Evolutionary conservation across 139 green algal species (phyloP).

Genomic region (Chlamydomonas applanata): DNA sequence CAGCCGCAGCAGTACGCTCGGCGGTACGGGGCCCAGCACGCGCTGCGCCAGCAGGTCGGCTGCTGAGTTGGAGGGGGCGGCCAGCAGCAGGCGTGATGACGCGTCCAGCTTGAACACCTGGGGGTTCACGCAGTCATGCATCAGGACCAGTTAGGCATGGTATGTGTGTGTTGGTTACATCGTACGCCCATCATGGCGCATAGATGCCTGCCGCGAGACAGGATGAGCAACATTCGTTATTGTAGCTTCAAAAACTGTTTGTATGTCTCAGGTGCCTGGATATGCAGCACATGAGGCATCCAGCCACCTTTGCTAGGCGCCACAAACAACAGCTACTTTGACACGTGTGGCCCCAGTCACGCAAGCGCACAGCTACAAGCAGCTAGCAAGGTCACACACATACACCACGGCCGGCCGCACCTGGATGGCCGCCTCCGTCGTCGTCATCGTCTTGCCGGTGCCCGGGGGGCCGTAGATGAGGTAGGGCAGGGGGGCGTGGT

Average conservation of each 20-base stretch:
- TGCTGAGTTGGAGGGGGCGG: constrained; percentile 45
- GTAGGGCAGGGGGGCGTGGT: constrained; percentile 35
- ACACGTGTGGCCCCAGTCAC: too few species aligned
- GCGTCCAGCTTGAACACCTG: constrained; percentile 27
- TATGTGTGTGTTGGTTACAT: too few species aligned
- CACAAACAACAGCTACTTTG: not conserved
- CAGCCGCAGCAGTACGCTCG: constrained; percentile 8
- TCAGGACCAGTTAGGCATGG: too few species aligned
- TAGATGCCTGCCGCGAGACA: too few species aligned
- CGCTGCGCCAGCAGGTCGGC: constrained; percentile 41
- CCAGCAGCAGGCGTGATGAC: constrained; percentile 25
- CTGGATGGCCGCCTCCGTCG: constrained; percentile 46
- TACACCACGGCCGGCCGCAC: not conserved
- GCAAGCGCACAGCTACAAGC: too few species aligned
- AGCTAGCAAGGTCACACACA: not conserved
- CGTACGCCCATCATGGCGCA: too few species aligned
- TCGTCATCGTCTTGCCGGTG: constrained; percentile 45
- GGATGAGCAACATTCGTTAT: too few species aligned
- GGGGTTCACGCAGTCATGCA: too few species aligned
- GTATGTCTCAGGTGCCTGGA: too few species aligned
- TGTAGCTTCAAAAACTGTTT: too few species aligned
- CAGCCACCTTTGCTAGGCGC: not conserved
- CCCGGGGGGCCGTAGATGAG: constrained; percentile 50
- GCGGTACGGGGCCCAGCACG: constrained; percentile 14
- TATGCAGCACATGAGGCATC: too few species aligned